Evolutionary conservation across 192 early-diverging fungal species (phyloP), one percentile per base, ranked within the genome.

Genomic region (Linnemannia schmuckeri): DNA sequence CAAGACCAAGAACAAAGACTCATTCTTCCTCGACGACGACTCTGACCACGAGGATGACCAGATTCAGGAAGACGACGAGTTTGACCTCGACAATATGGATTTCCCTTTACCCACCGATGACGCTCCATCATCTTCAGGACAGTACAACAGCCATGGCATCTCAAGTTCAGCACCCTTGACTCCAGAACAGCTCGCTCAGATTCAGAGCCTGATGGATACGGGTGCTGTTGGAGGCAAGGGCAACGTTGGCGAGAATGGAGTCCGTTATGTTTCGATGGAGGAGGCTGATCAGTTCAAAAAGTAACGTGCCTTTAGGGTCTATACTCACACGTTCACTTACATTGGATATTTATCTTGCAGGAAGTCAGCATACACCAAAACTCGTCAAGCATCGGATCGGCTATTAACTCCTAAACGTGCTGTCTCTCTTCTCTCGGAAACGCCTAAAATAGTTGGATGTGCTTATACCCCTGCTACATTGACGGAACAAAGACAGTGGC

Each of bases 381-480:
- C 30, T 33, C 0, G 27, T 15, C 4, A 30, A 66, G 12, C n/a
- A 17, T 2, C 12, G 30, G 12, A 15, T 66, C 27, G 61, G 8
- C 33, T 66, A 66, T 35, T 66, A 66, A 66, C 61, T 66, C 9
- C 61, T 35, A 4, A 30, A 12, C 12, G 13, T 66, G 24, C 30
- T 30, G 15, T 4, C 13, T 30, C 13, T 17, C 13, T 24, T 30
- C 13, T 61, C 8, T 52, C 49, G 49, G 49, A 52, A 52, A 22
- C 5, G 5, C 20, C 55, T 24, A 30, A 15, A 55, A 30, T 77
- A 93, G 92, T 63, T 96, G 95, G 95, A 86, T 96, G 61, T 94
- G 93, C 72, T 80, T 96, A 4, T 96, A 96, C 82, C 95, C 95
- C 38, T 89, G 91, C 42, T 96, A 96, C 68, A 94, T 96, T 77